Percentiles rank a stretch among this genome's conserved stretches.
These are phyloP conservation scores for Ophiostoma tasmaniense DNA, from an alignment of 2,329 filamentous ascomycete species.

Conservation along the genomic window DNA sequence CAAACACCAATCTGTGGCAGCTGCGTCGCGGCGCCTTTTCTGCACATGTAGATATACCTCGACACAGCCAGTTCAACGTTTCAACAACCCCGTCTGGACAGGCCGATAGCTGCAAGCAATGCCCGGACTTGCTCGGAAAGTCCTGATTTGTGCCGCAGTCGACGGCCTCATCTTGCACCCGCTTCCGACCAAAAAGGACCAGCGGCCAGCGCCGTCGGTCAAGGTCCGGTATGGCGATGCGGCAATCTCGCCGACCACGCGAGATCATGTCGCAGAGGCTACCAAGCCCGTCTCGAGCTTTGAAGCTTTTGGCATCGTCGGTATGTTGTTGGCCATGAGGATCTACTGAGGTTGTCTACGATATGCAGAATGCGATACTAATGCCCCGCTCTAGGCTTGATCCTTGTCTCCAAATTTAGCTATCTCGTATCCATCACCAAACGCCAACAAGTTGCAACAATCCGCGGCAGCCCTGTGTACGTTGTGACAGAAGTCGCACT, in stretches of 20 bases:
- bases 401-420: conserved; percentile 70
- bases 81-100: conserved; percentile 7
- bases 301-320: conserved; percentile 52
- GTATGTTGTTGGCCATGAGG: conserved; percentile 28
- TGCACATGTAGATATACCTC: conserved; percentile 1
- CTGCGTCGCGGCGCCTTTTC: neutral
- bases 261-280: conserved; percentile 38
- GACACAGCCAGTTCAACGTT: conserved; percentile 7
- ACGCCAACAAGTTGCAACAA: conserved; percentile 79
- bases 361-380: neutral
- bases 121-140: conserved; percentile 70
- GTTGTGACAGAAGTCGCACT: conserved; percentile 80
- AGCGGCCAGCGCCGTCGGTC: conserved; percentile 45
- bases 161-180: conserved; percentile 80
- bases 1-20: neutral
- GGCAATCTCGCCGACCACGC: conserved; percentile 35
- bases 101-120: conserved; percentile 36
- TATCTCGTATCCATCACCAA: conserved; percentile 83
- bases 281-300: conserved; percentile 42
- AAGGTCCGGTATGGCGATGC: conserved; percentile 62
- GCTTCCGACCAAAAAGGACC: conserved; percentile 53
- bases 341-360: neutral
- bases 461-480: conserved; percentile 75
- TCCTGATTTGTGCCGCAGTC: conserved; percentile 69
- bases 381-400: conserved; percentile 53